Base-by-base conservation (phyloP, 2,329 filamentous ascomycete genomes). In the Zarea fungicola region DNA sequence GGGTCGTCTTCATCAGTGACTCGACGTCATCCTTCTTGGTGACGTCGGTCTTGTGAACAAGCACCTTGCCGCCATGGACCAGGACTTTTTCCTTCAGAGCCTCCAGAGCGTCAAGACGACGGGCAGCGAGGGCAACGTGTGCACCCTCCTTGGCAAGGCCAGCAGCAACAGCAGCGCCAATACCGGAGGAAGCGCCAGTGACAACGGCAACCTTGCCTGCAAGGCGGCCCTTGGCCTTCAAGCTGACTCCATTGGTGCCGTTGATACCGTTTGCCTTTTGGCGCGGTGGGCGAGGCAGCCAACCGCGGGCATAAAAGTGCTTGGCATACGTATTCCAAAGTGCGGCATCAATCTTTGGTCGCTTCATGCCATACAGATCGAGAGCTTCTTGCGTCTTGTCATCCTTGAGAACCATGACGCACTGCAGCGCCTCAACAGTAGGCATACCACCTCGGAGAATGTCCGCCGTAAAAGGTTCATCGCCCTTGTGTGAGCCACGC, bases 401-500 rank as follows among this genome's bases (percentile, higher is more conserved):
- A 58, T 90, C 86, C 62, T 87, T 81, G 34, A 92, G 79, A 1
- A 90, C 82, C 0, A 85, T 87, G 29, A 89, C 84, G 39, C 80
- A 81, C 51, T 78, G 75, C 43, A 91, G 66, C 58, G 86, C 86
- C 13, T 87, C 84, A 1, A 85, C 79, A 7, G 77, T 84, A 1
- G 87, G 87, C 87, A 91, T 90, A 52, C 87, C 87, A 54, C 85
- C 84, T 42, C 85, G 83, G 10, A 92, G 81, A 55, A 91, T 88
- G 55, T 90, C 86, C 28, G 87, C 80, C 0, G 87, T 90, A 58
- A 89, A 89, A 1, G 81, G 80, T 34, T 84, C 85, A 43, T 87
- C 82, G 25, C 83, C 84, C 56, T 82, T 84, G 43, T 72, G 71
- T 8, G 73, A 73, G 9, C 83, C 82, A 57, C 86, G 72, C 69